A percentile compares a stretch with the other conserved stretches of the same genome.
Evolutionary conservation across 2,329 filamentous ascomycete genomes (phyloP).

Genomic region (Curvularia sp.): DNA sequence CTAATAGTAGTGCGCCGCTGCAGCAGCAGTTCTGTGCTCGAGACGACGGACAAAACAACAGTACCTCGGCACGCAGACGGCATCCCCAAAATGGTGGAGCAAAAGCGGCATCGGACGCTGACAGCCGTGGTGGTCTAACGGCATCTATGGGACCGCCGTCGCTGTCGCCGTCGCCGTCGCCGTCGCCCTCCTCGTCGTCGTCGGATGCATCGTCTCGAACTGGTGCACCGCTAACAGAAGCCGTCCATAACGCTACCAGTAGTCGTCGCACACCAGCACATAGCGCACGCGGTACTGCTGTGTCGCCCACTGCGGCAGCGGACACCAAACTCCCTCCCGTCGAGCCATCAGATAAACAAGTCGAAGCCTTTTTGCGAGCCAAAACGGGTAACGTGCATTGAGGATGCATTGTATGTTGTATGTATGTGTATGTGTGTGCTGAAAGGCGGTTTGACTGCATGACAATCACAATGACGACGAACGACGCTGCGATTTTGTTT

Average conservation of each 20-base stretch:
- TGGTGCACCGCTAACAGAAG: not conserved
- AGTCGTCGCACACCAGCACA: not conserved
- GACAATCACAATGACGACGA: too few species aligned
- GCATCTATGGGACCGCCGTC: slow-evolving; percentile 2
- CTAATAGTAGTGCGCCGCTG: not conserved
- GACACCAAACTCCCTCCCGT: not conserved
- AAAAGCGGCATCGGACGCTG: not conserved
- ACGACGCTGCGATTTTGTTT: too few species aligned
- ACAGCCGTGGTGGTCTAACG: not conserved
- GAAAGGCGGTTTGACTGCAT: too few species aligned
- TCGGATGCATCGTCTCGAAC: slow-evolving; percentile 4
- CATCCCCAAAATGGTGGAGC: not conserved
- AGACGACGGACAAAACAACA: not conserved
- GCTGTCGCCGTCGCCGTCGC: not conserved
- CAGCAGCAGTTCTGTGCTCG: not conserved
- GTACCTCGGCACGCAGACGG: not conserved
- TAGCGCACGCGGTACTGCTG: not conserved
- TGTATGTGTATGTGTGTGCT: too few species aligned
- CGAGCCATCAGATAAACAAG: slow-evolving; percentile 19
- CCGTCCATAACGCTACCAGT: slow-evolving; percentile 2
- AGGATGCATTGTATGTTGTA: too few species aligned
- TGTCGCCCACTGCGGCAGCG: not conserved
- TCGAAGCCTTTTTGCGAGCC: slow-evolving; percentile 32
- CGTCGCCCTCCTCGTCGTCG: not conserved
- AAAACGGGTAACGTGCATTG: slow-evolving; percentile 25